Conservation (phyloP, 2,329 filamentous ascomycete genomes). For the Pestalotiopsis sp. region DNA sequence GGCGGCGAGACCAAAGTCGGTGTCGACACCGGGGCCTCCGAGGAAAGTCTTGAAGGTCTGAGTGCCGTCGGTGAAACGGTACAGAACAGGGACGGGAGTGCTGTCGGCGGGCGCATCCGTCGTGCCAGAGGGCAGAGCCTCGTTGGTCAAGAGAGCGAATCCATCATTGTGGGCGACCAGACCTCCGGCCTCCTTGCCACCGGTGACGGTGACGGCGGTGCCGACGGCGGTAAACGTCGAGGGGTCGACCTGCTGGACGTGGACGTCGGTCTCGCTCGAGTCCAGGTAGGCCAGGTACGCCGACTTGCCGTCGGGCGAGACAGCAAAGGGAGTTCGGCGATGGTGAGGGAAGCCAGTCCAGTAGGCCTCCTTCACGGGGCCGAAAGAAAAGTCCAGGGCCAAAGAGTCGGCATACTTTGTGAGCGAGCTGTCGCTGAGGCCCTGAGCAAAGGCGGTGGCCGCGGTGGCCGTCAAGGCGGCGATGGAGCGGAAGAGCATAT, state of each 20-base stretch:
- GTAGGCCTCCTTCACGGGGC: conserved; percentile 61
- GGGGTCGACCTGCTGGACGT: conserved; percentile 59
- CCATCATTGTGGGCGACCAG: conserved; percentile 65
- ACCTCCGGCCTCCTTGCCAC: conserved; percentile 61
- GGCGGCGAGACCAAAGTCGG: conserved; percentile 46
- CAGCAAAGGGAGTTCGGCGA: conserved; percentile 63
- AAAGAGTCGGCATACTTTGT: conserved; percentile 43
- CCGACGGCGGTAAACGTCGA: conserved; percentile 57
- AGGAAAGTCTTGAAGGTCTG: conserved; percentile 63
- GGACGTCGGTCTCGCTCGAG: conserved; percentile 54
- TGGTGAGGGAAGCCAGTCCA: conserved; percentile 65
- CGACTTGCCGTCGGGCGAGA: conserved; percentile 61
- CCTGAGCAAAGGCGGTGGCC: conserved; percentile 11
- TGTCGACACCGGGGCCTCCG: conserved; percentile 57
- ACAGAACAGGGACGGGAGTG: conserved; percentile 59
- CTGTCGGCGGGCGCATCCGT: conserved; percentile 48
- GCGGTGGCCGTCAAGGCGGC: not conserved
- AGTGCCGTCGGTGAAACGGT: conserved; percentile 57
- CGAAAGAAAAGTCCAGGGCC: conserved; percentile 53
- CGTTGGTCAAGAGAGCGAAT: conserved; percentile 65
- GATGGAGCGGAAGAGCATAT: conserved; percentile 12
- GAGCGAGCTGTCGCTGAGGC: conserved; percentile 23
- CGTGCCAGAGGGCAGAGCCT: conserved; percentile 52
- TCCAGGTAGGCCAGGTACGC: conserved; percentile 66
- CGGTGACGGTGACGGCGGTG: conserved; percentile 51